phyloP scores from a whole-genome alignment of 495 filamentous ascomycete species.

The Penicillium bialowiezense region DNA sequence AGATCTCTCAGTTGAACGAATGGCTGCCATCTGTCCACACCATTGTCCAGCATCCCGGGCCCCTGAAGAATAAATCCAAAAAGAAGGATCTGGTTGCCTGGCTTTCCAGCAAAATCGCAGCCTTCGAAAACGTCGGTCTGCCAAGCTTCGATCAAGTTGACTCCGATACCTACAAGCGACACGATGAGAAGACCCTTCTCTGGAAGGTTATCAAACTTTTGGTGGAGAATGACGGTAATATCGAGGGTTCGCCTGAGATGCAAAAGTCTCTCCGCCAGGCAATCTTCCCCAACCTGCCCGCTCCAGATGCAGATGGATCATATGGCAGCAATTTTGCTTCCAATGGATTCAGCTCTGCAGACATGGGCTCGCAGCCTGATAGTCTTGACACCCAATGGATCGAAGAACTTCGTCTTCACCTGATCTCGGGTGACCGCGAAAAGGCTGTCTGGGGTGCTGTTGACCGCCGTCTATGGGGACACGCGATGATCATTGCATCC shows the following conservation, averaged over 20 bases:
- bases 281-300: conserved; percentile 62
- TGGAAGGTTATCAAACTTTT: conserved; percentile 83
- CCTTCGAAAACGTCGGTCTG: conserved; percentile 61
- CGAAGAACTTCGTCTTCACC: conserved; percentile 63
- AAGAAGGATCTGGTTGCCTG: conserved; percentile 91
- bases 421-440: conserved; percentile 80
- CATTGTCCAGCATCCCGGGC: conserved; percentile 82
- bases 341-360: conserved; percentile 27
- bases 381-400: conserved; percentile 63
- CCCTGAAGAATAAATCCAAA: conserved; percentile 81
- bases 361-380: conserved; percentile 48
- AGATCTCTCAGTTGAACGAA: conserved; percentile 65
- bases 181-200: conserved; percentile 78
- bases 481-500: conserved; percentile 88
- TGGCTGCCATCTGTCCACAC: conserved; percentile 65
- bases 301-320: conserved; percentile 30
- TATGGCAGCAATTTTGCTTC: conserved; percentile 21
- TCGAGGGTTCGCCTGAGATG: conserved; percentile 73
- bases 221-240: conserved; percentile 78
- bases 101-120: conserved; percentile 71
- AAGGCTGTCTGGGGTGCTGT: conserved; percentile 92
- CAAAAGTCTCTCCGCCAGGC: conserved; percentile 69
- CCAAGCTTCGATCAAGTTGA: conserved; percentile 45
- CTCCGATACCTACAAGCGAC: conserved; percentile 60
- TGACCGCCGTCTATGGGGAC: conserved; percentile 93